phyloP scores from a whole-genome alignment of 2,329 filamentous ascomycete genomes.

The Scopulariopsis brevicaulis region DNA sequence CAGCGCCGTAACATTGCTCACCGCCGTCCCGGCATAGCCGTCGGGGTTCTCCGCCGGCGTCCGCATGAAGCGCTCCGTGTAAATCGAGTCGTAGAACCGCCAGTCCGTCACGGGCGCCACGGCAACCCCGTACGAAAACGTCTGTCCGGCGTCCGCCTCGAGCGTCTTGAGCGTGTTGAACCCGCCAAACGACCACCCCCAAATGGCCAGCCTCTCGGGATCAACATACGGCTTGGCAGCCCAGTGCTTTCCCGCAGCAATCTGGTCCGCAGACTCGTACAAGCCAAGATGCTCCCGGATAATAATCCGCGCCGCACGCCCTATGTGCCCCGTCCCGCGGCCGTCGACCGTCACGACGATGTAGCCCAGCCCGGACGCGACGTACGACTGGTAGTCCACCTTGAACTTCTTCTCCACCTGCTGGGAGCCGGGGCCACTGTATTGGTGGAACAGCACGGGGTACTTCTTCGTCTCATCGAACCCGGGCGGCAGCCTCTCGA shows the following conservation, averaged over 20 bases:
- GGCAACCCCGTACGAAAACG: conserved; percentile 94
- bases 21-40: conserved; percentile 67
- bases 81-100: conserved; percentile 89
- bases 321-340: conserved; percentile 82
- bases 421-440: conserved; percentile 91
- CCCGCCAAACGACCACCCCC: conserved; percentile 97
- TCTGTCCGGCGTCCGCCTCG: conserved; percentile 78
- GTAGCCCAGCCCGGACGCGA: conserved; percentile 79
- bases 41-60: conserved; percentile 70
- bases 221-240: conserved; percentile 76
- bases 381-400: conserved; percentile 83
- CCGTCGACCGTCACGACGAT: conserved; percentile 92
- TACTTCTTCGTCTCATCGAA: conserved; percentile 67
- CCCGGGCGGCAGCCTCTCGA: conserved; percentile 83
- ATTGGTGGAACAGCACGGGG: conserved; percentile 89
- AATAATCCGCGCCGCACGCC: conserved; percentile 70
- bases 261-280: conserved; percentile 83
- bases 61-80: conserved; percentile 96
- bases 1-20: conserved; percentile 65
- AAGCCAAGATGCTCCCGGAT: conserved; percentile 76
- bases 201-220: conserved; percentile 72
- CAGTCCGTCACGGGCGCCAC: conserved; percentile 98
- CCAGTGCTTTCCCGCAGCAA: conserved; percentile 79
- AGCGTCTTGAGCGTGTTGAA: conserved; percentile 93
- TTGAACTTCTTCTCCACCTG: conserved; percentile 68